Evolutionary conservation across 2,329 filamentous ascomycete genomes (phyloP).

Genomic region (Penicillium aurantiogriseum): DNA sequence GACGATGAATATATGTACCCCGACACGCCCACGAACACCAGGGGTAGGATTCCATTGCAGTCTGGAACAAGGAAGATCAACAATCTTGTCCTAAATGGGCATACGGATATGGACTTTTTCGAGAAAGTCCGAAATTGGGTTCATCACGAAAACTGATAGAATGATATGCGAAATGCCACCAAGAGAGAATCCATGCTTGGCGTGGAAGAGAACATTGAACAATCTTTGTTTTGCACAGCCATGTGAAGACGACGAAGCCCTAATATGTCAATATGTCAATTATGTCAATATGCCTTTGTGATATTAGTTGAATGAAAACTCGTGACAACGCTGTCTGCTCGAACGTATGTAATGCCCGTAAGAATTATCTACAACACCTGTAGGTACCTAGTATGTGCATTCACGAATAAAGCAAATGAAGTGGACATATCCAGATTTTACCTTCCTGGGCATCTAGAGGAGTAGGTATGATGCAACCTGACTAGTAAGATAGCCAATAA

Average conservation of each 20-base stretch:
- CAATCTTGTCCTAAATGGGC: background rate
- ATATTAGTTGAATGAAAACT: background rate
- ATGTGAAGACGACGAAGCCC: background rate
- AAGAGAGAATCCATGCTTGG: background rate
- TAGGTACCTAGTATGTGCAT: background rate
- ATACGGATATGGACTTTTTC: background rate
- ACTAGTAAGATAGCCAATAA: background rate
- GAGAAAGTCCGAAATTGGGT: background rate
- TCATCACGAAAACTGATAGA: background rate
- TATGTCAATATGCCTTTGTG: background rate
- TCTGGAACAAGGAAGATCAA: background rate
- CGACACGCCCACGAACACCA: background rate
- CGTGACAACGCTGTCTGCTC: background rate
- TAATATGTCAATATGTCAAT: background rate
- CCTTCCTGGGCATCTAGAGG: background rate
- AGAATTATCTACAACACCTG: background rate
- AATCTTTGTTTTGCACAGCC: background rate
- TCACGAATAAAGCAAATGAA: background rate
- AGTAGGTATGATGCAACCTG: too few species aligned
- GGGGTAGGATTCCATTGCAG: background rate
- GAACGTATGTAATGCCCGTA: background rate
- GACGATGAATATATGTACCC: background rate
- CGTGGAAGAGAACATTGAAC: background rate
- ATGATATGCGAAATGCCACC: background rate
- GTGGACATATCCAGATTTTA: background rate